Evolutionary conservation across 495 filamentous ascomycete species (phyloP).

Genomic region (Bacidia gigantensis): DNA sequence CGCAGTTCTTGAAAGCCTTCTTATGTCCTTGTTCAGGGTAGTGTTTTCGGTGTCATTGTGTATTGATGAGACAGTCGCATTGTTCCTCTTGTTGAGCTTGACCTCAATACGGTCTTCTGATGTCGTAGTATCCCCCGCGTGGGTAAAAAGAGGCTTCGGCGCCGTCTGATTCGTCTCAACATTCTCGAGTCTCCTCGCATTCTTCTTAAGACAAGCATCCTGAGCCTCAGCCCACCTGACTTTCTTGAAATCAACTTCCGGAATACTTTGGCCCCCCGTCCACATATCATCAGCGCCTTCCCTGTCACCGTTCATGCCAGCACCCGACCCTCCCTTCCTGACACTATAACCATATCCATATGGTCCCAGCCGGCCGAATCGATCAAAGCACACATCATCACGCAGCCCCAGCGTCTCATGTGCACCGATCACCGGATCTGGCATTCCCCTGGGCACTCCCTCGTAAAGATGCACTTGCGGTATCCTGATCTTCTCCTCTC

Average conservation of each 20-base stretch:
- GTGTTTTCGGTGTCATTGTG: conserved; percentile 1
- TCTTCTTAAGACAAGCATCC: conserved; percentile 51
- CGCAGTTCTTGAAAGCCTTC: conserved; percentile 40
- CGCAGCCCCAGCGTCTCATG: conserved; percentile 66
- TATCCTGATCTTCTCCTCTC: conserved; percentile 42
- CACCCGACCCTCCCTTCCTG: conserved; percentile 64
- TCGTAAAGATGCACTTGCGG: conserved; percentile 55
- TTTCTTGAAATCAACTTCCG: conserved; percentile 57
- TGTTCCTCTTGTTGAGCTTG: neutral
- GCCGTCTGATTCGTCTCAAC: conserved; percentile 20
- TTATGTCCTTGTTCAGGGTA: conserved; percentile 13
- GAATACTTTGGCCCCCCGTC: conserved; percentile 34
- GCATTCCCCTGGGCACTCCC: conserved; percentile 68
- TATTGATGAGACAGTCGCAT: conserved; percentile 13
- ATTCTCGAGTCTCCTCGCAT: conserved; percentile 52
- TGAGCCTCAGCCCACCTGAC: conserved; percentile 68
- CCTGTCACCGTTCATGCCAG: conserved; percentile 64
- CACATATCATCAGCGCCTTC: conserved; percentile 65
- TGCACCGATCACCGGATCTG: conserved; percentile 67
- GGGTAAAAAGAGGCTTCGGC: conserved; percentile 3
- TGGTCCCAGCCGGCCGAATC: conserved; percentile 74
- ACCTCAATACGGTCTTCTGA: conserved; percentile 7
- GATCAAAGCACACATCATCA: conserved; percentile 86
- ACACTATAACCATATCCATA: conserved; percentile 80
- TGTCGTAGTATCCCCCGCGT: conserved; percentile 6